These are phyloP conservation scores for Aspergillus pseudonomiae DNA, from an alignment of 2,329 filamentous ascomycete genomes.

Conservation along the genomic window DNA sequence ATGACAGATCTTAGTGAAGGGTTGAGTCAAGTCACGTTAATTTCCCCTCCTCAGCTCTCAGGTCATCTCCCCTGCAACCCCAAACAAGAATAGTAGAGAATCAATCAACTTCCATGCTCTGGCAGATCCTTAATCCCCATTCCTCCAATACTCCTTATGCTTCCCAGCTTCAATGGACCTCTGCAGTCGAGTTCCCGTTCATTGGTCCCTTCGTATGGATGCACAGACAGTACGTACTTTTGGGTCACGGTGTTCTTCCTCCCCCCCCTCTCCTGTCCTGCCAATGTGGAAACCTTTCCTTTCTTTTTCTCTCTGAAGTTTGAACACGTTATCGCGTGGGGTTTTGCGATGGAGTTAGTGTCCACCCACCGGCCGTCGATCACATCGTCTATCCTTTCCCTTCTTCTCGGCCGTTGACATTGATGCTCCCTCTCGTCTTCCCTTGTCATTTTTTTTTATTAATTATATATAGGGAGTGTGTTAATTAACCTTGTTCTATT, in stretches of 20 bases:
- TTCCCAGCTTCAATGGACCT: not conserved
- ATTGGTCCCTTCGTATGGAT: not conserved
- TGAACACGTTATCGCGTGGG: conserved; percentile 14
- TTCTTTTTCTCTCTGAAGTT: not conserved
- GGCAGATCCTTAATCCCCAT: not conserved
- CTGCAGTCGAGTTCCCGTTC: not conserved
- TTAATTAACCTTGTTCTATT: not conserved
- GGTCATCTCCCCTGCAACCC: not conserved
- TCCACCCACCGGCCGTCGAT: conserved; percentile 2
- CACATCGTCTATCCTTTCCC: conserved; percentile 5
- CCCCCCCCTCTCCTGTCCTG: not conserved
- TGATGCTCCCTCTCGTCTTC: not conserved
- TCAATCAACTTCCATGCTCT: not conserved
- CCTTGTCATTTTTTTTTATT: not conserved
- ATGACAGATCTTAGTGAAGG: not conserved
- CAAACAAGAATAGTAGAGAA: not conserved
- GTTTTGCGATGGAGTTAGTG: conserved; percentile 3
- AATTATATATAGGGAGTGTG: not conserved
- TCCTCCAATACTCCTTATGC: not conserved
- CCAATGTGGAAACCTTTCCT: not conserved
- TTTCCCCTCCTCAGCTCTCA: not conserved
- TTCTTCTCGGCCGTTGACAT: not conserved
- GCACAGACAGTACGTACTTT: not conserved
- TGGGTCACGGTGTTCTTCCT: not conserved
- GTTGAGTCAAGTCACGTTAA: not conserved